These are phyloP conservation scores for Trametes sanguinea DNA, from an alignment of 768 basidiomycete genomes.

Conservation along the genomic window DNA sequence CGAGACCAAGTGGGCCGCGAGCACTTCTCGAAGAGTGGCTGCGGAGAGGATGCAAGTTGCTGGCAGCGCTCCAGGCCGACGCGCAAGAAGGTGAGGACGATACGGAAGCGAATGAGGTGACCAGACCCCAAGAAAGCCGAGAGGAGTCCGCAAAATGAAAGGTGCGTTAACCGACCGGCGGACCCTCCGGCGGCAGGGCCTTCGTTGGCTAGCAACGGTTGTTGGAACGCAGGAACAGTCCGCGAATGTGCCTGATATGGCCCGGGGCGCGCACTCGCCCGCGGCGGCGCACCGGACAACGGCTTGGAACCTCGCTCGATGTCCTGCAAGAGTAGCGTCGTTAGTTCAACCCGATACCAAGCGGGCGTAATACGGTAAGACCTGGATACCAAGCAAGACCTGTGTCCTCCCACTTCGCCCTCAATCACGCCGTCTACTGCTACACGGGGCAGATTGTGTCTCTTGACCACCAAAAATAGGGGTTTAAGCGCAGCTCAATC, in stretches of 20 bases:
- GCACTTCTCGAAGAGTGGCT: not conserved
- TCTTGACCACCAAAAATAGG: too few species aligned
- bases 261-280: not conserved
- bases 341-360: too few species aligned
- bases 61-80: slow-evolving; percentile 9
- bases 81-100: not conserved
- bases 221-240: slow-evolving; percentile 9
- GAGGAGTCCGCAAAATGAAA: slow-evolving; percentile 16
- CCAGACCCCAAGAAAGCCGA: not conserved
- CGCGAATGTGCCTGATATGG: slow-evolving; percentile 3
- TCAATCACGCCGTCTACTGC: too few species aligned
- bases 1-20: not conserved
- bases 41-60: slow-evolving; percentile 3
- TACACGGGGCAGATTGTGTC: too few species aligned
- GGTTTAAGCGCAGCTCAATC: not conserved
- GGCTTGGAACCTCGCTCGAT: not conserved
- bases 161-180: slow-evolving; percentile 13
- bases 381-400: too few species aligned
- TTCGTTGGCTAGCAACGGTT: slow-evolving; percentile 14
- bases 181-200: slow-evolving; percentile 3
- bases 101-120: not conserved
- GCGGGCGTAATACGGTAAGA: too few species aligned
- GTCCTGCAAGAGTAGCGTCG: not conserved
- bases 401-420: too few species aligned
- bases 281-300: not conserved